Base-by-base conservation (phyloP, 352 stramenopile species). In the Lagenidium giganteum region DNA sequence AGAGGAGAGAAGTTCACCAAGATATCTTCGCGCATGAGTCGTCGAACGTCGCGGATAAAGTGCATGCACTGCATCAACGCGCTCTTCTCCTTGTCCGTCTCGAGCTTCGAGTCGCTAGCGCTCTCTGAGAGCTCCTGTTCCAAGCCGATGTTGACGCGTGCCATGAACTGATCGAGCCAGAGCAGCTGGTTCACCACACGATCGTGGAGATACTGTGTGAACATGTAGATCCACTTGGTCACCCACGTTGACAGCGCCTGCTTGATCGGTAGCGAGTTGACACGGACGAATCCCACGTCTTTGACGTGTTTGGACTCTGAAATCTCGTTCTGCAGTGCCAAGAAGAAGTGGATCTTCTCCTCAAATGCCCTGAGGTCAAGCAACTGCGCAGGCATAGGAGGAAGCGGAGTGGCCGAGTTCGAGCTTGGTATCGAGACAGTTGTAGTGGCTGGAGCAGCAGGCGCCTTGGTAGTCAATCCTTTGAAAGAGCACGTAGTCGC, bases 161-260 rank as follows among this genome's bases (percentile, higher is more conserved):
- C 45, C 61, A 97, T 91, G 53, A 97, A 96, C 32, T 67, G 68
- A 43, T 95, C 60, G n/a, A 97, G 71, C 70, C 85, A 89, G 26
- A 66, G 42, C 3, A 97, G 66, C 20, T 91, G 72, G 33, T 75
- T 81, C 20, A 91, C 69, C 2, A 97, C 82, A 31, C 88, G 72
- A 35, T 96, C 78, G 41, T 97, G 87, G 0, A 98, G 60, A 51
- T 93, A 96, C 47, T 96, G 83, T 4, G 89, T 97, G 48, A 96
- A 97, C 24, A 95, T 67, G 46, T 96, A 97, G 25, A 96, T 90
- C 92, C 92, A 98, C 39, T 97, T 97, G 5, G 89, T 97, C 1
- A 96, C 87, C 85, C 89, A 97, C 11, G 91, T 97, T 2, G 75
- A 86, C 22, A 98, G 67, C 14, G 91, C 88, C 39, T 97, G 91